Conservation (phyloP, 306 rosid species). For the Quercus berberidifolia region DNA sequence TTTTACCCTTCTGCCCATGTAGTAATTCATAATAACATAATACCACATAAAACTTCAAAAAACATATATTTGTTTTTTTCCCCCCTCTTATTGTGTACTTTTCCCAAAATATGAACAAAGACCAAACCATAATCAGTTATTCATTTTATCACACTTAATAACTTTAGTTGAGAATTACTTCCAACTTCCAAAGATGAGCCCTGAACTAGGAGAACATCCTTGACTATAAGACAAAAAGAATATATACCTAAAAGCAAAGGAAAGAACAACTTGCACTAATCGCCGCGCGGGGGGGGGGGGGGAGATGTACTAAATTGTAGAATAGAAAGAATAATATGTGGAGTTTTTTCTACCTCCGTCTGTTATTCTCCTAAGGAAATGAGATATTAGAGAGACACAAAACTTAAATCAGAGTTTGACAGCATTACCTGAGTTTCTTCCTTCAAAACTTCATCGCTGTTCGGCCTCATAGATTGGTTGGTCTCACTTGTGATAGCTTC, state of each 20-base stretch:
- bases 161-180: background rate
- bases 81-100: background rate
- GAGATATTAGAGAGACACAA: background rate
- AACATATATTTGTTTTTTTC: background rate
- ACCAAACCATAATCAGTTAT: background rate
- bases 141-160: background rate
- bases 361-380: background rate
- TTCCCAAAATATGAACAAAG: background rate
- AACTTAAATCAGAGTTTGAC: background rate
- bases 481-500: constrained; percentile 27
- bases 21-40: background rate
- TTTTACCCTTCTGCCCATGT: too few species aligned
- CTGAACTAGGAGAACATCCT: background rate
- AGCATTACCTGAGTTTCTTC: constrained; percentile 48
- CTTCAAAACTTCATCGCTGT: constrained; percentile 41
- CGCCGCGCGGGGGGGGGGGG: too few species aligned
- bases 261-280: background rate
- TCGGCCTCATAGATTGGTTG: constrained; percentile 30
- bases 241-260: background rate
- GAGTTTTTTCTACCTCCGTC: too few species aligned
- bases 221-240: background rate
- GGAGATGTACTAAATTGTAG: background rate
- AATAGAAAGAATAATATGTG: background rate
- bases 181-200: background rate
- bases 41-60: background rate